phyloP scores from a whole-genome alignment of 768 basidiomycete species.

The Tubosaeta brunneosetosa region DNA sequence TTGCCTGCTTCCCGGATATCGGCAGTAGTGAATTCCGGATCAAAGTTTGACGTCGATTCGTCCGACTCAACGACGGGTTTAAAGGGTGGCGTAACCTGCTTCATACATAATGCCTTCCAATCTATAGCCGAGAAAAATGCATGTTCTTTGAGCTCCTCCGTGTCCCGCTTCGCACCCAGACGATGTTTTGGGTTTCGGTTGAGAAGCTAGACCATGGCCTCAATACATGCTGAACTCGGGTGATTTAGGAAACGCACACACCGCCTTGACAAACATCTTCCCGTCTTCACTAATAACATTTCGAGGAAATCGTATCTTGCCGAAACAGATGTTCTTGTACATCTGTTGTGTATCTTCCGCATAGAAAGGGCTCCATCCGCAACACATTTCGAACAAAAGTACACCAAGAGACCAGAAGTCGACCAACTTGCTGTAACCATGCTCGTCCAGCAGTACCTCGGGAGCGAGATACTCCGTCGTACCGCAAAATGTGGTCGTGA shows the following conservation, averaged over 20 bases:
- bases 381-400: constrained; percentile 98
- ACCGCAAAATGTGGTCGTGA: constrained; percentile 99
- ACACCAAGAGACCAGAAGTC: constrained; percentile 99
- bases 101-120: constrained; percentile 81
- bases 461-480: constrained; percentile 99
- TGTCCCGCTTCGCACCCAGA: constrained; percentile 84
- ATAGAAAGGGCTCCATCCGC: constrained; percentile 99
- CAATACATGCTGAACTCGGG: constrained; percentile 11
- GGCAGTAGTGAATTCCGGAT: constrained; percentile 95
- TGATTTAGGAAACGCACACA: constrained; percentile 42
- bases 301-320: constrained; percentile 96
- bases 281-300: constrained; percentile 97
- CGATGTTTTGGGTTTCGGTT: constrained; percentile 99
- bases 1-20: constrained; percentile 72
- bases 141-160: constrained; percentile 93
- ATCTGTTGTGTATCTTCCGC: constrained; percentile 99
- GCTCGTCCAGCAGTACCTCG: constrained; percentile 96
- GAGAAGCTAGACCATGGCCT: constrained; percentile 59
- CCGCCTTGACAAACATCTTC: constrained; percentile 98
- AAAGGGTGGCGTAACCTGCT: constrained; percentile 95
- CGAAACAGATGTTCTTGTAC: constrained; percentile 99
- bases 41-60: constrained; percentile 97
- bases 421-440: constrained; percentile 96
- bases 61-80: constrained; percentile 97
- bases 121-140: constrained; percentile 90